Base-by-base conservation (phyloP, 352 stramenopile genomes). In the Globisporangium irregulare region DNA sequence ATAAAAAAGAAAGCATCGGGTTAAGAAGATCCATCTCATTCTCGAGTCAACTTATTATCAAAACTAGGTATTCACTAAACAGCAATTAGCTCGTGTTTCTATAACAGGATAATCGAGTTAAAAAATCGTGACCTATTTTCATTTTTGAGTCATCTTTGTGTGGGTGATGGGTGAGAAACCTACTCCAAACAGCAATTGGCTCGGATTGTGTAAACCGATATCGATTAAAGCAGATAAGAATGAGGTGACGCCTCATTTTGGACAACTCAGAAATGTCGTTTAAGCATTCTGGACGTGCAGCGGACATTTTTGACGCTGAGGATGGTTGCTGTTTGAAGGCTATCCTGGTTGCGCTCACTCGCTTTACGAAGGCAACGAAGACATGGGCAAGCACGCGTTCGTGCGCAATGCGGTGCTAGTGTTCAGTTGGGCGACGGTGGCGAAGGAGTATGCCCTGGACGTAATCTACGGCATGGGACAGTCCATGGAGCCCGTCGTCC, bases 401-500 rank as follows among this genome's bases (percentile, higher is more conserved):
- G 66, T 46, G 59, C 82, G 81, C 65, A 86, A 83, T 48, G 75
- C 73, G 25, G 77, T 87, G 70, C 80, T 94, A 24, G 68, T 92
- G 43, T 60, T 84, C 51, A 68, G 84, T 67, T 92, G 81, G 80
- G 74, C 87, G 51, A 79, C 70, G 67, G 78, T 81, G 61, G 70
- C 82, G 56, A 93, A 95, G 74, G 56, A 84, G 62, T 82, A 91
- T 48, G 70, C 85, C 29, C 83, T 86, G 65, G 87, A 96, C 59
- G 65, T 95, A 46, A 92, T 89, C 54, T 94, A 96, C 65, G 90
- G 87, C 66, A 82, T 96, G 68, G 91, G 91, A 3, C 68, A 78
- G 64, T 97, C 89, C 59, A 97, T 97, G 91, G 74, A 71, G 61
- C 90, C 90, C 8, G 86, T 81, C 5, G 80, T 97, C 41, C 85